These are phyloP conservation scores for Trichoderma pleuroti DNA, from an alignment of 2,329 filamentous ascomycete genomes.

Conservation along the genomic window DNA sequence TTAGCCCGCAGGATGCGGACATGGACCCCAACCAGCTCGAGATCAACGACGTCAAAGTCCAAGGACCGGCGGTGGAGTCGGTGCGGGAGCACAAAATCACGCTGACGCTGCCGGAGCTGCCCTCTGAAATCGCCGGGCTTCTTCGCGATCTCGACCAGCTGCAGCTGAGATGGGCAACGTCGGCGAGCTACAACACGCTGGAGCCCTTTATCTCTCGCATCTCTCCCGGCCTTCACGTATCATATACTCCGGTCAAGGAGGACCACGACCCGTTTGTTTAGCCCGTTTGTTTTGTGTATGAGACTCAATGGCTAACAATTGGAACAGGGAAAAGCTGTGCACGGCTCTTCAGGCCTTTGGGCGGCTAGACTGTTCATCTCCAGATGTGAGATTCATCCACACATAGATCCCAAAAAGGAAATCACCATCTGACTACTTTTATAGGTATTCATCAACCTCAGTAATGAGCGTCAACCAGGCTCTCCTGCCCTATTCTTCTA, in stretches of 20 bases:
- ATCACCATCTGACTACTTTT: conserved; percentile 30
- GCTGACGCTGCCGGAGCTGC: conserved; percentile 68
- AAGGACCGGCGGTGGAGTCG: conserved; percentile 56
- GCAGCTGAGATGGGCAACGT: conserved; percentile 74
- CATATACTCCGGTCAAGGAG: conserved; percentile 57
- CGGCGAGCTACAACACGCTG: conserved; percentile 52
- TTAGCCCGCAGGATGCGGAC: conserved; percentile 61
- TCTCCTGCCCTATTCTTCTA: conserved; percentile 67
- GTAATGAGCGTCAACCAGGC: conserved; percentile 31
- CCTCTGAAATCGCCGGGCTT: conserved; percentile 59
- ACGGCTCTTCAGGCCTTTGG: conserved; percentile 57
- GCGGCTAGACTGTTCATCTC: conserved; percentile 49
- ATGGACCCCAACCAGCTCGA: conserved; percentile 63
- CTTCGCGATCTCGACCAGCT: conserved; percentile 66
- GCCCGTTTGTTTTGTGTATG: too few species aligned
- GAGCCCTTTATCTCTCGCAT: conserved; percentile 72
- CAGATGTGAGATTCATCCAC: conserved; percentile 27
- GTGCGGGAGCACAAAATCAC: conserved; percentile 79
- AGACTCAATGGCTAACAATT: neutral
- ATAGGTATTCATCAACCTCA: conserved; percentile 58
- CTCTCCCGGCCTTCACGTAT: conserved; percentile 77
- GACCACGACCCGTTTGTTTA: conserved; percentile 14
- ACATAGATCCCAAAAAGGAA: neutral
- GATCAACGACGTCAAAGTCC: conserved; percentile 54
- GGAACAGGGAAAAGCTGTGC: conserved; percentile 51